Evolutionary conservation across 1,139 yeast genomes (phyloP).

Genomic region (Pichiaceae sp.): DNA sequence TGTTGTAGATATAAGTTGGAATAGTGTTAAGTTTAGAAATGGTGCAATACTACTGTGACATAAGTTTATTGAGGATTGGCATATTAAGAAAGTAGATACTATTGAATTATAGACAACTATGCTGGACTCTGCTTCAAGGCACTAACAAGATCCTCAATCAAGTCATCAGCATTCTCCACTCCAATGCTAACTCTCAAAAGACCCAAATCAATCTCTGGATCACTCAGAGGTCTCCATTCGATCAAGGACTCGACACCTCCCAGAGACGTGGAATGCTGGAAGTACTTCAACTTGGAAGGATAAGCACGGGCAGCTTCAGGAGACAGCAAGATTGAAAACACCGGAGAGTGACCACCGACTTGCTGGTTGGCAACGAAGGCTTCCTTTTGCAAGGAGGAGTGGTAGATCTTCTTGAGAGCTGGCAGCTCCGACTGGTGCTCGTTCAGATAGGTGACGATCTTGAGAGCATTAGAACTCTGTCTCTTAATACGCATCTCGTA

Average conservation of each 20-base stretch:
- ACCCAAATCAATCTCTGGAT: constrained; percentile 42
- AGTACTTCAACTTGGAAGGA: constrained; percentile 60
- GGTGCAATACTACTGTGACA: no score
- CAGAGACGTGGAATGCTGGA: constrained; percentile 85
- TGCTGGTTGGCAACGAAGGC: constrained; percentile 56
- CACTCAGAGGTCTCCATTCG: constrained; percentile 85
- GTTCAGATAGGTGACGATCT: constrained; percentile 49
- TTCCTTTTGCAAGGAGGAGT: constrained; percentile 70
- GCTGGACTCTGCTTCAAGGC: no score
- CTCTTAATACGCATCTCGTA: constrained; percentile 58
- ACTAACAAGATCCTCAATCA: constrained; percentile 52
- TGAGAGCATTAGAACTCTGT: constrained; percentile 60
- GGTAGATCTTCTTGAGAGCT: constrained; percentile 44
- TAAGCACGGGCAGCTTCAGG: constrained; percentile 52
- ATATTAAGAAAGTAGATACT: no score
- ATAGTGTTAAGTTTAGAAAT: no score
- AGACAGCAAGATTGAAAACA: constrained; percentile 53
- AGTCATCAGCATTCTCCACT: constrained; percentile 59
- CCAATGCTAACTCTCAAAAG: constrained; percentile 74
- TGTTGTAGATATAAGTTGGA: no score
- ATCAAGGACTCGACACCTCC: constrained; percentile 92
- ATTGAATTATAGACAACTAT: no score
- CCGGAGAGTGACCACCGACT: constrained; percentile 62
- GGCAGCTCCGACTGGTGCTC: constrained; percentile 42
- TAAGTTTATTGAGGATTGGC: no score